Evolutionary conservation across 163 green algal species (phyloP).

Genomic region (Trebouxia gelatinosa): DNA sequence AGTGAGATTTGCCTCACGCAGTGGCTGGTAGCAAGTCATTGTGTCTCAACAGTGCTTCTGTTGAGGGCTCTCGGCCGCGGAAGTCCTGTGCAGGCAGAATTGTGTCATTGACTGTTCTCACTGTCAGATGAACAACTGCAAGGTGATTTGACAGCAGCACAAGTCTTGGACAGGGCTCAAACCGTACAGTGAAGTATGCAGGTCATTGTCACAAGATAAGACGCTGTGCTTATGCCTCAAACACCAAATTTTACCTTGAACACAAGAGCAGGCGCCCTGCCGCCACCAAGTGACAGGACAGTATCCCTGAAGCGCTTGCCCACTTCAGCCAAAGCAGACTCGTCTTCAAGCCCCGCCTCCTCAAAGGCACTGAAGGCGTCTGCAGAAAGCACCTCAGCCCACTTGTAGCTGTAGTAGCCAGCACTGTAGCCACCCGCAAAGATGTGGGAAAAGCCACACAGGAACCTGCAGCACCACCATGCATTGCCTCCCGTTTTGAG

Average conservation of each 20-base stretch:
- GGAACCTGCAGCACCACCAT: constrained; percentile 62
- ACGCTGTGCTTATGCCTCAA: background rate
- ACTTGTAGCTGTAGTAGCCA: constrained; percentile 91
- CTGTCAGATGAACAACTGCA: background rate
- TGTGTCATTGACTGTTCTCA: background rate
- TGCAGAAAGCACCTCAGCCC: constrained; percentile 89
- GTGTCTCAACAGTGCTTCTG: constrained; percentile 85
- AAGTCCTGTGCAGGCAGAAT: constrained; percentile 66
- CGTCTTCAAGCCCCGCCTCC: constrained; percentile 81
- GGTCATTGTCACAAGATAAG: background rate
- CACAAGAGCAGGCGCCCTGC: constrained; percentile 63
- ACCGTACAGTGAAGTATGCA: background rate
- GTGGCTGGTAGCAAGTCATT: constrained; percentile 61
- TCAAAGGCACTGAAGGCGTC: constrained; percentile 97
- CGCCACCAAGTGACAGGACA: constrained; percentile 87
- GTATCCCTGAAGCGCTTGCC: constrained; percentile 87
- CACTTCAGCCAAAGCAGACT: constrained; percentile 63
- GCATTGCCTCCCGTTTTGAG: too few relatives aligned
- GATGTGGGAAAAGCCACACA: constrained; percentile 95
- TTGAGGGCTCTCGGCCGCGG: constrained; percentile 83
- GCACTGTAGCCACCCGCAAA: constrained; percentile 81
- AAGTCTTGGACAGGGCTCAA: background rate
- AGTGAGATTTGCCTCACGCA: too few relatives aligned
- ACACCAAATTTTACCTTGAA: constrained; percentile 48
- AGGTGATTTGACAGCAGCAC: background rate